A percentile compares a stretch with the other conserved stretches of the same genome.
These are phyloP conservation scores for Neofusicoccum sp. DNA, from an alignment of 2,329 filamentous ascomycete genomes.

Conservation along the genomic window DNA sequence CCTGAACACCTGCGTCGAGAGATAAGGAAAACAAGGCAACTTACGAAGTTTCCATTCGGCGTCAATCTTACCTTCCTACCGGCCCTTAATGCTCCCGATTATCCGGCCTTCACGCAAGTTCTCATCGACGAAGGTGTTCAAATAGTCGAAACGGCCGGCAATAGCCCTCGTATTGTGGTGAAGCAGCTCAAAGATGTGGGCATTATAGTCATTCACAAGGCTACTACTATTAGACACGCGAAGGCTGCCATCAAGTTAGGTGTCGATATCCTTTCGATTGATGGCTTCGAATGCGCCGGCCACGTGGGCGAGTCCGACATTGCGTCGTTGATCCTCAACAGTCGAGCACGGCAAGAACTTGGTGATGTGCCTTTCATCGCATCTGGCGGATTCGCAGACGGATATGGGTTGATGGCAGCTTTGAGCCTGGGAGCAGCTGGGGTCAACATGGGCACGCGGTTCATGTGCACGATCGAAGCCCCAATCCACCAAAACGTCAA, in stretches of 20 bases:
- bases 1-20: conserved; percentile 91
- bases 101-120: conserved; percentile 86
- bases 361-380: conserved; percentile 85
- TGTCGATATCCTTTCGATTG: conserved; percentile 94
- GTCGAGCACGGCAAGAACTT: conserved; percentile 80
- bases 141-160: conserved; percentile 91
- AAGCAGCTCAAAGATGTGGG: conserved; percentile 79
- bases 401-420: conserved; percentile 88
- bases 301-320: conserved; percentile 88
- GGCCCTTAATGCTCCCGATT: conserved; percentile 86
- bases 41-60: conserved; percentile 81
- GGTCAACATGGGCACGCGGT: conserved; percentile 97
- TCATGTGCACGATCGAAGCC: conserved; percentile 94
- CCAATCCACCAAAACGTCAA: conserved; percentile 95
- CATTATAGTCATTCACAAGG: conserved; percentile 89
- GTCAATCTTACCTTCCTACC: conserved; percentile 96
- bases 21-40: conserved; percentile 80
- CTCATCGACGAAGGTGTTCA: conserved; percentile 90
- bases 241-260: conserved; percentile 89
- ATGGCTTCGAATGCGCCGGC: conserved; percentile 95
- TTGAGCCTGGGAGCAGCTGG: conserved; percentile 87
- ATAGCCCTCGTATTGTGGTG: conserved; percentile 89
- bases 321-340: conserved; percentile 87
- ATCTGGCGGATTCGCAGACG: conserved; percentile 93
- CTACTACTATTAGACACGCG: conserved; percentile 93